Base-by-base conservation (phyloP, 169 alveolate genomes). In the Cryptosporidium sp. region DNA sequence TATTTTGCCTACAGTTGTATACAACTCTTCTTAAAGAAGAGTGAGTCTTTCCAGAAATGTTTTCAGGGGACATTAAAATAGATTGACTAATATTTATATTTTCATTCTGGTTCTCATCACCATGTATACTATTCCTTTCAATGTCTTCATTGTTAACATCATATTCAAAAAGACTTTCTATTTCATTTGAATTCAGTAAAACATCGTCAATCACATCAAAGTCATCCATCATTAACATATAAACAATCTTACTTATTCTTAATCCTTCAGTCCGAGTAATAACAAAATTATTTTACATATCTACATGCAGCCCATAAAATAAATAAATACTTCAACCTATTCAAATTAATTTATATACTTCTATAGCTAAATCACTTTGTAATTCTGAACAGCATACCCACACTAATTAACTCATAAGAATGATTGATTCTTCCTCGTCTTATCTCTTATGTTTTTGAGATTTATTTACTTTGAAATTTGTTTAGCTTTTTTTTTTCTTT, bases 21-120 rank as follows among this genome's bases (percentile, higher is more conserved):
- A 75, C 72, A 52, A 75, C 86, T 16, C 86, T 75, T 58, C 86
- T 75, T 29, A 75, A 33, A 53, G 86, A 75, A 16, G 86, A 75
- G 45, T 75, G 86, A 0, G 70, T 35, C 35, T 35, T 75, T 9
- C 51, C 31, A 14, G 26, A 3, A 35, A 65, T 31, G 21, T n/a
- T 29, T 33, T 65, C 72, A 2, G 72, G 72, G 2, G 44, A 37
- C 29, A 29, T n/a, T 37, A 29, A 10, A 8, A 29, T 33, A 35
- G 72, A 33, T 26, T 35, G 71, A n/a, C 44, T 60, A 9, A 35
- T 58, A 21, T n/a, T 29, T 10, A 23, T 35, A 9, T 21, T 21
- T 0, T 9, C 35, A 12, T 26, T 31, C 18, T 67, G 52, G 7
- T 67, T 21, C 23, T 33, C 73, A 33, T 16, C 1, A 6, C 12